A percentile compares a stretch with the other conserved stretches of the same genome.
Evolutionary conservation across 805 yeast genomes (phyloP).

Genomic region (Cyberlindnera mrakii): DNA sequence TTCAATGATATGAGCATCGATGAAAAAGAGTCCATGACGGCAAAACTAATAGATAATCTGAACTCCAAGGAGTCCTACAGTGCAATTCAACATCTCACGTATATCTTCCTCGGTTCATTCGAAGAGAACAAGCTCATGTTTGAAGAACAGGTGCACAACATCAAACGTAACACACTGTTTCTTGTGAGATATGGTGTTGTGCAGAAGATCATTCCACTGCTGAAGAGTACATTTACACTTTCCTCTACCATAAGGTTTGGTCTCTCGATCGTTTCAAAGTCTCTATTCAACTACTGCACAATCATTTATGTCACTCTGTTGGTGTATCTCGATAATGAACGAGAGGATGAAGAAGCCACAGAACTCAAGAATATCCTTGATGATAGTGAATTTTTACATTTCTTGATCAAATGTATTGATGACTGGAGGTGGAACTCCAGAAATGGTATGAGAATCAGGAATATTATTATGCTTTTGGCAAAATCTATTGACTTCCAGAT

Average conservation of each 20-base stretch:
- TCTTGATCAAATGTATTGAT: slow-evolving; percentile 47
- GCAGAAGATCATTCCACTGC: slow-evolving; percentile 2
- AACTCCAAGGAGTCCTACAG: background rate
- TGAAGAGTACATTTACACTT: slow-evolving; percentile 7
- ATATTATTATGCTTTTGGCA: slow-evolving; percentile 46
- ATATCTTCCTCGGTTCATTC: slow-evolving; percentile 13
- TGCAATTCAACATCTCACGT: slow-evolving; percentile 8
- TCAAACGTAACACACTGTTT: slow-evolving; percentile 7
- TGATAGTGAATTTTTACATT: slow-evolving; percentile 34
- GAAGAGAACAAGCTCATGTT: slow-evolving; percentile 6
- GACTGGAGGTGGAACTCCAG: slow-evolving; percentile 58
- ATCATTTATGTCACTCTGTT: slow-evolving; percentile 9
- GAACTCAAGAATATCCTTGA: slow-evolving; percentile 13
- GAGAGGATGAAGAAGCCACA: slow-evolving; percentile 1
- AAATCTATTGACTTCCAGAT: slow-evolving; percentile 52
- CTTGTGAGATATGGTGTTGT: slow-evolving; percentile 5
- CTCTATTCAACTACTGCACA: slow-evolving; percentile 11
- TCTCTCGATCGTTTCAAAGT: slow-evolving; percentile 7
- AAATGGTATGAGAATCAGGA: slow-evolving; percentile 44
- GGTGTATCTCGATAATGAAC: slow-evolving; percentile 4
- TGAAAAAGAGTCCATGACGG: slow-evolving; percentile 12
- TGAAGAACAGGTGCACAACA: slow-evolving; percentile 5
- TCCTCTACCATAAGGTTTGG: slow-evolving; percentile 2
- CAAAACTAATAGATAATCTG: slow-evolving; percentile 6
- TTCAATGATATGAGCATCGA: slow-evolving; percentile 11